Base-by-base conservation (phyloP, 768 basidiomycete species). In the Trametes maxima region DNA sequence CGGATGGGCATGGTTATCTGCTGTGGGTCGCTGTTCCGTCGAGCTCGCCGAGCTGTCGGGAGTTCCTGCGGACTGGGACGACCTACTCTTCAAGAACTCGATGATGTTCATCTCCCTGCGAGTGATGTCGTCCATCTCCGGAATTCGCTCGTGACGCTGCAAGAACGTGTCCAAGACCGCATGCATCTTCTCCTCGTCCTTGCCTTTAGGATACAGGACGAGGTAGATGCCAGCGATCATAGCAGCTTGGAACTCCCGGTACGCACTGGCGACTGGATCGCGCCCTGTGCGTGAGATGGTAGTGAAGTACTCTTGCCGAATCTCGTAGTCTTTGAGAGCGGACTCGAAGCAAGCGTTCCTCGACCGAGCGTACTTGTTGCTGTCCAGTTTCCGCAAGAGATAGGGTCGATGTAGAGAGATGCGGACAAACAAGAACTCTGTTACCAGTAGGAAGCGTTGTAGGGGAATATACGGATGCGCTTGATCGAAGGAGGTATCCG, bases 201-300 rank as follows among this genome's bases (percentile, higher is more conserved):
- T 77, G 3, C 91, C 92, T 39, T 78, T 85, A 2, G 90, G 92
- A 63, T 94, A 85, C 28, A 94, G 77, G 52, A 91, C 85, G 52
- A 94, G 83, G 70, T 92, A 92, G 53, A 95, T 92, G 12, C 93
- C 90, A 63, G 89, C 88, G 55, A 94, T 89, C 91, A 95, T 92
- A 11, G 90, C 89, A 10, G 90, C 88, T 72, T 93, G 92, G 74
- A 94, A 94, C 68, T 93, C 92, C 57, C 92, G 80, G 69, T 93
- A 94, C 7, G 89, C 89, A 64, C 90, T 92, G 67, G 90, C 86
- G 28, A 92, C 79, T 49, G 89, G 87, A 66, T 85, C 84, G 22
- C 82, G 83, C 14, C 82, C 83, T 69, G 89, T 88, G 67, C 82
- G 82, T 0, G 86, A 79, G 59, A 85, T 79, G 24, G 78, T 74